Percentiles rank a stretch among this genome's conserved stretches.
Evolutionary conservation across 1,284 basidiomycete genomes (phyloP).

Genomic region (Rhizoctonia solani): DNA sequence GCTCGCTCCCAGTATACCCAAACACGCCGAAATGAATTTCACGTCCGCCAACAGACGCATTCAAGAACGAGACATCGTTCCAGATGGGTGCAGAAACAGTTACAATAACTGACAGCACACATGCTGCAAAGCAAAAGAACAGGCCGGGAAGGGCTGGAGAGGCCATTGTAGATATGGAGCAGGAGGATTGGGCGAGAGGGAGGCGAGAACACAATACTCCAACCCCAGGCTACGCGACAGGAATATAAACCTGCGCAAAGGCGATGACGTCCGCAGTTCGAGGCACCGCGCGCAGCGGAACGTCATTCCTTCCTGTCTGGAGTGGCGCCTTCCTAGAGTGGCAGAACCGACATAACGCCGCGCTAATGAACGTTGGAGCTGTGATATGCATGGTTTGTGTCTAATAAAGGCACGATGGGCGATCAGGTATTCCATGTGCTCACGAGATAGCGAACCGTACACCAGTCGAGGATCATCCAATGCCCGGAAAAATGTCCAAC

Average conservation of each 20-base stretch:
- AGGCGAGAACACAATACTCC: not conserved
- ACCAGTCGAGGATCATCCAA: too few species aligned
- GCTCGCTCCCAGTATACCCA: slow-evolving; percentile 66
- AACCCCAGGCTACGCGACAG: not conserved
- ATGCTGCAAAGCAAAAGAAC: slow-evolving; percentile 61
- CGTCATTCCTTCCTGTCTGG: not conserved
- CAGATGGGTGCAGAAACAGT: slow-evolving; percentile 67
- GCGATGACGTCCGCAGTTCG: slow-evolving; percentile 17
- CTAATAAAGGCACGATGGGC: too few species aligned
- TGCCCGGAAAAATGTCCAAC: too few species aligned
- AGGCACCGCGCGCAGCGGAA: not conserved
- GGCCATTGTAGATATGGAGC: slow-evolving; percentile 32
- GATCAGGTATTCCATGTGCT: too few species aligned
- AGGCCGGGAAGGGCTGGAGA: slow-evolving; percentile 55
- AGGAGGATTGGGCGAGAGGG: not conserved
- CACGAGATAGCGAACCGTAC: too few species aligned
- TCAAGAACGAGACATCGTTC: slow-evolving; percentile 69
- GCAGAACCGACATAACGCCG: too few species aligned
- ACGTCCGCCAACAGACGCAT: slow-evolving; percentile 50
- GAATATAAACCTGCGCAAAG: not conserved
- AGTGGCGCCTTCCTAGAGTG: not conserved
- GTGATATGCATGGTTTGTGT: too few species aligned
- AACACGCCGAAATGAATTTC: slow-evolving; percentile 71
- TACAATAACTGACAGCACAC: slow-evolving; percentile 66
- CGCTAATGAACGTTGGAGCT: too few species aligned